Evolutionary conservation across 1,284 basidiomycete species (phyloP).

Genomic region (Moesziomyces sp.): DNA sequence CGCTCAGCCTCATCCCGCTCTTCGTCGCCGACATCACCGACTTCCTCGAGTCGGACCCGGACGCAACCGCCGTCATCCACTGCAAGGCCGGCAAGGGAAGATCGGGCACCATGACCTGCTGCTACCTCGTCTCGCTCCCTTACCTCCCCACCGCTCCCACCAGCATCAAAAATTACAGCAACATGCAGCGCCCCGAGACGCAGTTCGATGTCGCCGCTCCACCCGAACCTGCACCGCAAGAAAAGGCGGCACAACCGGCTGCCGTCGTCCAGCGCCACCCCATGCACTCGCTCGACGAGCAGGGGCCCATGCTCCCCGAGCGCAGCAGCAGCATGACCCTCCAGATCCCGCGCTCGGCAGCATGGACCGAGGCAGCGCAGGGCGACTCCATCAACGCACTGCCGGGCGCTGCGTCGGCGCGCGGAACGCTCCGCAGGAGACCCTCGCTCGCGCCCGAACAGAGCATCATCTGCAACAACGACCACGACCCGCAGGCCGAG

Average conservation of each 20-base stretch:
- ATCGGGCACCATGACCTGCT: constrained; percentile 59
- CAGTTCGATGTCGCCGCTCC: constrained; percentile 1
- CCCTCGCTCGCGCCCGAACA: constrained; percentile 36
- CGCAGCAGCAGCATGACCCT: constrained; percentile 20
- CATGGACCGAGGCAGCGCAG: constrained; percentile 6
- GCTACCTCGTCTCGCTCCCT: constrained; percentile 55
- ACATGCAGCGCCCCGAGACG: constrained; percentile 23
- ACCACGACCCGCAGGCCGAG: constrained; percentile 34
- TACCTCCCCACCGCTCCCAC: constrained; percentile 51
- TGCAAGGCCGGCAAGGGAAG: constrained; percentile 75
- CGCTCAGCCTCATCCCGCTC: constrained; percentile 80
- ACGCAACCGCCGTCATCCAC: constrained; percentile 83
- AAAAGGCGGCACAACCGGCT: neutral
- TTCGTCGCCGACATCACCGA: constrained; percentile 80
- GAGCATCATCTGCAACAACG: constrained; percentile 48
- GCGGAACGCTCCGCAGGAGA: constrained; percentile 19
- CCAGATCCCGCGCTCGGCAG: constrained; percentile 25
- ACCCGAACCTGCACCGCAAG: neutral
- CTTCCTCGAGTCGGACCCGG: constrained; percentile 79
- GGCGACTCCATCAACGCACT: constrained; percentile 1
- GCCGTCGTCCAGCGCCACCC: neutral
- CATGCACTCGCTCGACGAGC: constrained; percentile 1
- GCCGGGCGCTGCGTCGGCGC: neutral
- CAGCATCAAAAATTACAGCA: constrained; percentile 44
- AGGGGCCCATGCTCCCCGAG: constrained; percentile 1